phyloP scores from a whole-genome alignment of 257 asterid species.

The Solanum arcanum region DNA sequence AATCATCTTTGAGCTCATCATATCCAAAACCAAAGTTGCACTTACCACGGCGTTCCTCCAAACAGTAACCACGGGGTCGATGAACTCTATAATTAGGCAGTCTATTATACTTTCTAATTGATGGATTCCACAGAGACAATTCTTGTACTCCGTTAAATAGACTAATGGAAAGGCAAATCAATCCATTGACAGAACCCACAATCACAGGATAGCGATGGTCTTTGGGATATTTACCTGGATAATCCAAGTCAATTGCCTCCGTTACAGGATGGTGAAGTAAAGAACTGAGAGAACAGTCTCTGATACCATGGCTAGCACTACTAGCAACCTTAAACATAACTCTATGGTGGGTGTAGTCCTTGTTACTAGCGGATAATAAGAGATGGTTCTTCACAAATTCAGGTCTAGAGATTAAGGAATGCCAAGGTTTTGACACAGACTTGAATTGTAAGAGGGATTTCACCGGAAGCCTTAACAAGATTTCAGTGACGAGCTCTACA shows the following conservation, averaged over 20 bases:
- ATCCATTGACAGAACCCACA: neutral
- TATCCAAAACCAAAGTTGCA: slow-evolving; percentile 32
- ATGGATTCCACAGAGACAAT: slow-evolving; percentile 36
- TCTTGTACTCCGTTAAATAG: slow-evolving; percentile 27
- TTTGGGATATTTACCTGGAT: neutral
- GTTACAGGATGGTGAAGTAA: neutral
- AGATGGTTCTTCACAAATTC: neutral
- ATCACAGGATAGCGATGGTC: neutral
- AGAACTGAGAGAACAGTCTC: neutral
- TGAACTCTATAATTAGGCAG: slow-evolving; percentile 19
- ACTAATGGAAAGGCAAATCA: neutral
- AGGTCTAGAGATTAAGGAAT: neutral
- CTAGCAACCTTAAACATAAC: neutral
- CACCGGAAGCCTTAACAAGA: neutral
- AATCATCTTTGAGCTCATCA: slow-evolving; percentile 29
- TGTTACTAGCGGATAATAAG: neutral
- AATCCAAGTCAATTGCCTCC: neutral
- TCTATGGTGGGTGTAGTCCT: neutral
- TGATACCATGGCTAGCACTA: neutral
- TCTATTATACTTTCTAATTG: slow-evolving; percentile 17
- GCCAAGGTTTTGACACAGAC: neutral
- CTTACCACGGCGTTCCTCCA: neutral
- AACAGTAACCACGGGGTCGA: neutral
- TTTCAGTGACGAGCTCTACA: neutral
- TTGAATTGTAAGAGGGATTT: neutral